Conservation (phyloP, 108 stramenopile genomes). For the Nitzschia sp. region DNA sequence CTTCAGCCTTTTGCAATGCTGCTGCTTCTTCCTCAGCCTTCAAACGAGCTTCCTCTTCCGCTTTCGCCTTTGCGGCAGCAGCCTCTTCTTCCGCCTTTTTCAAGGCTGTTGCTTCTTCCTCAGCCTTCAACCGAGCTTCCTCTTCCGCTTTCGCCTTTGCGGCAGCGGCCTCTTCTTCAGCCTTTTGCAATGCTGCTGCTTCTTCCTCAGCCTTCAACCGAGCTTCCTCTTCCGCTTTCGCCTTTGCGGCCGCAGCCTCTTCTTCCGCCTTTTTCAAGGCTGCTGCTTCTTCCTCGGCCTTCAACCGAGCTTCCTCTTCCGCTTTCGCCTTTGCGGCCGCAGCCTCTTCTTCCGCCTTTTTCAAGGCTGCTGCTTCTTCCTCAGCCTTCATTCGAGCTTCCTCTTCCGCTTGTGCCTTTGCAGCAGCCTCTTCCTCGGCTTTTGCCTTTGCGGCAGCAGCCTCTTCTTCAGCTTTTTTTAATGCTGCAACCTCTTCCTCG, state of each 20-base stretch:
- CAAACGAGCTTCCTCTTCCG: neutral
- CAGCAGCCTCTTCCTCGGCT: slow-evolving; percentile 13
- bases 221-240: too few species aligned
- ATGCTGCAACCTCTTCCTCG: neutral
- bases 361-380: slow-evolving; percentile 3
- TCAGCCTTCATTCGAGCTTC: too few species aligned
- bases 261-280: neutral
- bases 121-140: slow-evolving; percentile 7
- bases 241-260: slow-evolving; percentile 12
- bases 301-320: slow-evolving; percentile 9
- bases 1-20: slow-evolving; percentile 6
- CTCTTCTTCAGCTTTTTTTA: slow-evolving; percentile 11
- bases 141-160: slow-evolving; percentile 1
- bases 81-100: slow-evolving; percentile 14
- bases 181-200: slow-evolving; percentile 2
- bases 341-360: slow-evolving; percentile 9
- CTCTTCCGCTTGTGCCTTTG: neutral
- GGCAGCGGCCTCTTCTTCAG: slow-evolving; percentile 7
- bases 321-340: neutral
- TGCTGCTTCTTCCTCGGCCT: slow-evolving; percentile 12
- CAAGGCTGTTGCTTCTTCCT: slow-evolving; percentile 6
- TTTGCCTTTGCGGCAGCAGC: neutral
- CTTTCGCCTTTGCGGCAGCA: too few species aligned
- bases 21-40: slow-evolving; percentile 13
- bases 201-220: slow-evolving; percentile 6